A percentile compares a stretch with the other conserved stretches of the same genome.
Conservation (phyloP, 2,329 filamentous ascomycete genomes). For the Epichloe gansuensis region DNA sequence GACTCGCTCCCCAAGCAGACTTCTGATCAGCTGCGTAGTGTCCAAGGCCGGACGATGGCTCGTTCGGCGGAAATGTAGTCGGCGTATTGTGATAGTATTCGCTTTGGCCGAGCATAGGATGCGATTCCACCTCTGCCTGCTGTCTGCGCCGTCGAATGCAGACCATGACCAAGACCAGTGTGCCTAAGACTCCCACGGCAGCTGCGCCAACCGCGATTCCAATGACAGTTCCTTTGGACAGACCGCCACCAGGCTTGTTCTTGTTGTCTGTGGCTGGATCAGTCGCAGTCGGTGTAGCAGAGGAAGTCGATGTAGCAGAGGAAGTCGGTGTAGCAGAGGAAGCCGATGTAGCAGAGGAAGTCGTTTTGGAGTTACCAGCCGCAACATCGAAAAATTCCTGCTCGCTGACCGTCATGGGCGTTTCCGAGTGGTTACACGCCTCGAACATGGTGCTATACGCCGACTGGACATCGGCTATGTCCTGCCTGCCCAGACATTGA, state of each 20-base stretch:
- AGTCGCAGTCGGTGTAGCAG: not conserved
- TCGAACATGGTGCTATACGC: constrained; percentile 31
- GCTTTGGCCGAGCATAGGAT: constrained; percentile 17
- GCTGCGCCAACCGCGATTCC: constrained; percentile 28
- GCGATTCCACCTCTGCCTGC: constrained; percentile 15
- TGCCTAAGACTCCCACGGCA: constrained; percentile 15
- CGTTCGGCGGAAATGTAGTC: constrained; percentile 11
- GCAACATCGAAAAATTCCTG: constrained; percentile 25
- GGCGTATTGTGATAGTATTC: constrained; percentile 9
- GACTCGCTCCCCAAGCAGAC: constrained; percentile 4
- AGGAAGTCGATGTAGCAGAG: constrained; percentile 2
- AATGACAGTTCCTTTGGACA: constrained; percentile 25
- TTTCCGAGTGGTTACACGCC: constrained; percentile 31
- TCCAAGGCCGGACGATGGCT: constrained; percentile 11
- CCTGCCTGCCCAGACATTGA: constrained; percentile 27
- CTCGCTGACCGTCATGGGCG: constrained; percentile 29
- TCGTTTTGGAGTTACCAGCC: not conserved
- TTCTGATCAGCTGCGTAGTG: constrained; percentile 7
- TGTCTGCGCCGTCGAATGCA: constrained; percentile 16
- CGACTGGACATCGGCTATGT: constrained; percentile 22
- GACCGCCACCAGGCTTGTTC: constrained; percentile 4
- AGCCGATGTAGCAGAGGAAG: not conserved
- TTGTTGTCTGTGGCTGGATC: not conserved
- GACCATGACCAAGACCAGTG: constrained; percentile 14
- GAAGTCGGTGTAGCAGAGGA: not conserved